phyloP scores from a whole-genome alignment of 78 protist species.

The Pelomyxa schiedti region DNA sequence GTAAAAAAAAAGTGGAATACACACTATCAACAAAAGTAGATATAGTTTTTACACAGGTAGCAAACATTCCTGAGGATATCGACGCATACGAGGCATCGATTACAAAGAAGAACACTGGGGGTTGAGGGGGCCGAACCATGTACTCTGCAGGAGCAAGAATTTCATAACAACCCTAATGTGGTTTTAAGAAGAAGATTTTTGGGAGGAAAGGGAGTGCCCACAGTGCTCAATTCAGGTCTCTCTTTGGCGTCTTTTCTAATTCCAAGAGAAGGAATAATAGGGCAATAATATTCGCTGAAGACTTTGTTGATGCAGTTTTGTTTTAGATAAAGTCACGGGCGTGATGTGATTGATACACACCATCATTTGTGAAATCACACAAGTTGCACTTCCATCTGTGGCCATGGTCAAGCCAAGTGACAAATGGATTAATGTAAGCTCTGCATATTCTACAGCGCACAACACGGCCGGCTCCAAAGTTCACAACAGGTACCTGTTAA shows the following conservation, averaged over 20 bases:
- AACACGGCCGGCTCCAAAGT: neutral
- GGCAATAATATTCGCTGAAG: too few species aligned
- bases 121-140: constrained; percentile 64
- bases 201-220: too few species aligned
- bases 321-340: too few species aligned
- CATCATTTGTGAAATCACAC: constrained; percentile 54
- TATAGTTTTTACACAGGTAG: constrained; percentile 33
- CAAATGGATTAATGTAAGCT: constrained; percentile 70
- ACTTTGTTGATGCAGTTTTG: too few species aligned
- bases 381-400: constrained; percentile 64
- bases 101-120: constrained; percentile 63
- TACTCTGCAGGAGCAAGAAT: constrained; percentile 65
- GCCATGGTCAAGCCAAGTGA: constrained; percentile 46
- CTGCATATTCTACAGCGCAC: constrained; percentile 66
- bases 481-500: constrained; percentile 27
- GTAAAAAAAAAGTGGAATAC: neutral
- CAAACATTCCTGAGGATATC: constrained; percentile 41
- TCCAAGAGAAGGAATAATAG: neutral
- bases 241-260: neutral
- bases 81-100: constrained; percentile 65
- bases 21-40: constrained; percentile 19
- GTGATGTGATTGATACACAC: too few species aligned
- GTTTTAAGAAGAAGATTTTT: too few species aligned
- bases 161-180: constrained; percentile 51
- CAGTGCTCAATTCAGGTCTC: neutral